phyloP scores from a whole-genome alignment of 306 rosid species.

The Lathyrus sativus region DNA sequence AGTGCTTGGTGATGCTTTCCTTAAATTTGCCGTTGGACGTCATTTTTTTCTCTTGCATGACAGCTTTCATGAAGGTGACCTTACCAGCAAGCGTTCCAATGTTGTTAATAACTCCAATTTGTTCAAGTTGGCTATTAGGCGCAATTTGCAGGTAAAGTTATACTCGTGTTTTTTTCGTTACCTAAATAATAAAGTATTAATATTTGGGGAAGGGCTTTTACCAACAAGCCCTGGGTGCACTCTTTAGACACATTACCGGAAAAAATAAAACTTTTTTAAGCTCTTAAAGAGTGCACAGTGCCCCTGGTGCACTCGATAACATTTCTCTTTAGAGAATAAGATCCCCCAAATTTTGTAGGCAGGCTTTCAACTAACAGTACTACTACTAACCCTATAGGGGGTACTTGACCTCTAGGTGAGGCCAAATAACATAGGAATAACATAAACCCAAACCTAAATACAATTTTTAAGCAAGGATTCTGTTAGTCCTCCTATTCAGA shows the following conservation, averaged over 20 bases:
- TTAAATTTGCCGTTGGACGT: constrained; percentile 82
- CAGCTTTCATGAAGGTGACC: constrained; percentile 85
- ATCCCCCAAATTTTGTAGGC: no score
- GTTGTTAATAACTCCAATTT: constrained; percentile 76
- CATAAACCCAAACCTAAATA: constrained; percentile 1
- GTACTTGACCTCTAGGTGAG: not conserved
- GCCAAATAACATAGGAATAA: not conserved
- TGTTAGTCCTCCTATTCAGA: no score
- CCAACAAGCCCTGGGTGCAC: no score
- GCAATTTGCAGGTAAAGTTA: constrained; percentile 75
- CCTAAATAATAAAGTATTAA: not conserved
- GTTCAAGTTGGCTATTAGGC: constrained; percentile 67
- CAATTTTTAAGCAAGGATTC: constrained; percentile 5
- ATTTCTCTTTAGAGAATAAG: no score
- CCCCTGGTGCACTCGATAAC: no score
- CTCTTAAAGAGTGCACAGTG: no score
- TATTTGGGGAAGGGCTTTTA: no score
- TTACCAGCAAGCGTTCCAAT: constrained; percentile 71
- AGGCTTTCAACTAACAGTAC: constrained; percentile 1
- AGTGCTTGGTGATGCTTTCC: constrained; percentile 95
- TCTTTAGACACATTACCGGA: no score
- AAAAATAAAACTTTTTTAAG: no score
- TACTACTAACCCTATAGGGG: not conserved
- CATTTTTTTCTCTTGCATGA: constrained; percentile 71
- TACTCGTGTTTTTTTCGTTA: constrained; percentile 27